Conservation (phyloP, 176 grass and related monocot genomes). For the Triticum urartu region DNA sequence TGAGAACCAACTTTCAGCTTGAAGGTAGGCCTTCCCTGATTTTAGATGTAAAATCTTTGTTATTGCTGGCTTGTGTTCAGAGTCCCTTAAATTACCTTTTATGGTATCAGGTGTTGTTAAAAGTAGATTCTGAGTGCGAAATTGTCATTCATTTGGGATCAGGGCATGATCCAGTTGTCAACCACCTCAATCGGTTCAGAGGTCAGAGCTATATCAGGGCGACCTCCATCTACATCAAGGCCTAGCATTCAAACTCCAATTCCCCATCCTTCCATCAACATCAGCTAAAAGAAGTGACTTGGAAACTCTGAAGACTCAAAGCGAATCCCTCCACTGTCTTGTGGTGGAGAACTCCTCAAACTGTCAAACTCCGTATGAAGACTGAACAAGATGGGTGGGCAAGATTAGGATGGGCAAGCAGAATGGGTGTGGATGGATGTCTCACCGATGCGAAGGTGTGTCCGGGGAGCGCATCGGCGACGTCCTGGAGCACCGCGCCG, state of each 20-base stretch:
- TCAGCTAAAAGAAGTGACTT: background rate
- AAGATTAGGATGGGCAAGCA: background rate
- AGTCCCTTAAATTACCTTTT: too few species aligned
- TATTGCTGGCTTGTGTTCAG: background rate
- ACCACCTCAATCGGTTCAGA: background rate
- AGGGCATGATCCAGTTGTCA: background rate
- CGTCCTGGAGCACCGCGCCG: conserved; percentile 48
- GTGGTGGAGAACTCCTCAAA: background rate
- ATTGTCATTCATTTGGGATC: background rate
- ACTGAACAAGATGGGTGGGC: too few species aligned
- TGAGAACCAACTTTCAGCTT: background rate
- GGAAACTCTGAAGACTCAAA: background rate
- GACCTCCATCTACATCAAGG: conserved; percentile 4
- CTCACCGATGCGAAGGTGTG: conserved; percentile 91
- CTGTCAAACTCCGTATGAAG: background rate
- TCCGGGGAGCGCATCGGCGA: conserved; percentile 55
- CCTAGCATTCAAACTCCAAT: background rate
- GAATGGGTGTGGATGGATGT: background rate
- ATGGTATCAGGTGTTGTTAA: background rate
- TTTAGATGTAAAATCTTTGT: background rate
- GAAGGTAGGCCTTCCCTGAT: background rate
- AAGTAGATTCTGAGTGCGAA: too few species aligned
- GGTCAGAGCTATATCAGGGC: background rate
- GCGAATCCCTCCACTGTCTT: background rate
- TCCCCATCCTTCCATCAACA: background rate